These are phyloP conservation scores for Epicoccum sorghinum DNA, from an alignment of 2,329 filamentous ascomycete species.

Conservation along the genomic window DNA sequence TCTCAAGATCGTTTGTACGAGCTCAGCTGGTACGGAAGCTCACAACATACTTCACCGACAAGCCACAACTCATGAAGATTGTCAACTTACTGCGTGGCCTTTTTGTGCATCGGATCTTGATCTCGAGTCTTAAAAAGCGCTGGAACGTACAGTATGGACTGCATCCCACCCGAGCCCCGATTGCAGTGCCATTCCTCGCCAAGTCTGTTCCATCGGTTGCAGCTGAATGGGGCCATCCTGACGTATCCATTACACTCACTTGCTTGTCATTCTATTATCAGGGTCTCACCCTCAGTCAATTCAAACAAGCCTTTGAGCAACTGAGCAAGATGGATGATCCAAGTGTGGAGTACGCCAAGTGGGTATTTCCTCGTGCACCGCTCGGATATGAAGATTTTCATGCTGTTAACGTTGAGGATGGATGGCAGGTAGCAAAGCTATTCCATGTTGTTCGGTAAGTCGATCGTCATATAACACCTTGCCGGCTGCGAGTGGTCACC, in stretches of 20 bases:
- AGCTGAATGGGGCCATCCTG: constrained; percentile 72
- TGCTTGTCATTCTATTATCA: constrained; percentile 67
- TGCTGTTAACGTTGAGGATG: constrained; percentile 65
- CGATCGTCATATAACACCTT: no score
- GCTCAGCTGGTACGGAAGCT: constrained; percentile 25
- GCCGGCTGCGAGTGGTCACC: no score
- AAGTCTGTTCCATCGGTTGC: constrained; percentile 68
- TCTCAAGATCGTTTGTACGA: constrained; percentile 35
- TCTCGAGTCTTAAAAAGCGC: constrained; percentile 65
- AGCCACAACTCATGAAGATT: constrained; percentile 49
- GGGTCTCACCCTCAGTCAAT: constrained; percentile 59
- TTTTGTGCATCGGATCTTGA: constrained; percentile 64
- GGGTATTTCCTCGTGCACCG: constrained; percentile 55
- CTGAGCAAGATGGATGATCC: constrained; percentile 64
- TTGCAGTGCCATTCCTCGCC: constrained; percentile 68
- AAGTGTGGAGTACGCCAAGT: constrained; percentile 61
- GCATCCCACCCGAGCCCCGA: constrained; percentile 56
- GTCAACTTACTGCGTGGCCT: constrained; percentile 68
- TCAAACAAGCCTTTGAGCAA: constrained; percentile 58
- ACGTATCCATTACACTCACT: constrained; percentile 55
- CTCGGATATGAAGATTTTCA: constrained; percentile 59
- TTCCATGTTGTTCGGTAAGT: constrained; percentile 25
- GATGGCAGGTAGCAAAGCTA: constrained; percentile 54
- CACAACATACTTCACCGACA: constrained; percentile 40
- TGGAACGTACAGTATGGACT: constrained; percentile 69